phyloP scores from a whole-genome alignment of 1,139 yeast genomes.

The Yamadazyma conglobata region DNA sequence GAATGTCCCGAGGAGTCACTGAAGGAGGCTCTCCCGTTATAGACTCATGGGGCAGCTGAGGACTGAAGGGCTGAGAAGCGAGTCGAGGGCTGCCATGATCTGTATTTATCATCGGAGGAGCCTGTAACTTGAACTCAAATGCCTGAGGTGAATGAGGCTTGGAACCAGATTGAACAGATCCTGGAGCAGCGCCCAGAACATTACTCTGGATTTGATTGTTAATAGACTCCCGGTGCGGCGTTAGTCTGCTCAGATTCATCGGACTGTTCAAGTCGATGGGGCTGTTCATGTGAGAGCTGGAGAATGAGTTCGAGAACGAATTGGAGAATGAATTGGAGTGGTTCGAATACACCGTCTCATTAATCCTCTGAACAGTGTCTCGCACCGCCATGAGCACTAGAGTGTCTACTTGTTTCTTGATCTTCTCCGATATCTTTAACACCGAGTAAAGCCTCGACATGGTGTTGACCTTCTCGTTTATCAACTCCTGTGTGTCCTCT shows the following conservation, averaged over 20 bases:
- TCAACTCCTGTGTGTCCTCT: constrained; percentile 63
- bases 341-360: constrained; percentile 30
- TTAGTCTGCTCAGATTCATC: constrained; percentile 5
- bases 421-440: constrained; percentile 71
- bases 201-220: no score
- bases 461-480: constrained; percentile 67
- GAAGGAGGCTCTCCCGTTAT: no score
- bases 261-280: constrained; percentile 13
- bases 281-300: constrained; percentile 11
- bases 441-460: constrained; percentile 76
- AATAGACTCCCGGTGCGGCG: constrained; percentile 4
- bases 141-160: constrained; percentile 31
- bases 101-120: constrained; percentile 10
- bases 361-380: constrained; percentile 55
- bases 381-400: constrained; percentile 65
- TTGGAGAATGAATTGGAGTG: constrained; percentile 5
- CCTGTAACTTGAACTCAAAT: constrained; percentile 9
- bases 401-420: constrained; percentile 77
- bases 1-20: constrained; percentile 42
- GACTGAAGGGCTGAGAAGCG: constrained; percentile 1
- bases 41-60: constrained; percentile 12
- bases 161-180: no score
- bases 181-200: no score
- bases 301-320: constrained; percentile 5
- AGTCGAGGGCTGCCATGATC: neutral